A percentile compares a stretch with the other conserved stretches of the same genome.
phyloP scores from a whole-genome alignment of 805 yeast genomes.

The Lipomyces chichibuensis region DNA sequence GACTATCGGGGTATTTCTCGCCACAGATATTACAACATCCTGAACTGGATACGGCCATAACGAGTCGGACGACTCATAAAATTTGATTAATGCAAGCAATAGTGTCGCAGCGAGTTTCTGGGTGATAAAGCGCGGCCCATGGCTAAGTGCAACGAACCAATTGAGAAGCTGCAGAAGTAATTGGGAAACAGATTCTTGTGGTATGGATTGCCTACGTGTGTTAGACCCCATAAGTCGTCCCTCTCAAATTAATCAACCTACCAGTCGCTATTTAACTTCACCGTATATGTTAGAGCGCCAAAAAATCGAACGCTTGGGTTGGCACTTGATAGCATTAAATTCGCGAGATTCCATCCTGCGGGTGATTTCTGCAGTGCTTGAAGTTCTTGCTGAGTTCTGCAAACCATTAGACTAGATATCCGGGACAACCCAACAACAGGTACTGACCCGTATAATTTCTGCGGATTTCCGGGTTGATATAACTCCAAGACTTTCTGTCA shows the following conservation, averaged over 20 bases:
- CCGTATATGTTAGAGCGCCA: conserved; percentile 80
- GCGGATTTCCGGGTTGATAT: conserved; percentile 59
- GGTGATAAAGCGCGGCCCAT: conserved; percentile 28
- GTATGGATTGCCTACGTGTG: conserved; percentile 22
- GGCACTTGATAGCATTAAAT: conserved; percentile 48
- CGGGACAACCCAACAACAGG: conserved; percentile 56
- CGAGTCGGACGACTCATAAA: conserved; percentile 10
- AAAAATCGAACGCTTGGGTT: conserved; percentile 57
- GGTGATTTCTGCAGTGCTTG: conserved; percentile 62
- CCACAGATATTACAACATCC: conserved; percentile 22
- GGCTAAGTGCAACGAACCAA: conserved; percentile 23
- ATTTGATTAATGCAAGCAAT: conserved; percentile 18
- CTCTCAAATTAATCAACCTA: background rate
- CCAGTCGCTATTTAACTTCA: conserved; percentile 51
- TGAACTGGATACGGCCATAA: conserved; percentile 29
- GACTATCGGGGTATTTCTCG: background rate
- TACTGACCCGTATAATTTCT: conserved; percentile 57
- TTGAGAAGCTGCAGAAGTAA: conserved; percentile 18
- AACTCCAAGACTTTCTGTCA: conserved; percentile 45
- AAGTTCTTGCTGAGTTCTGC: conserved; percentile 56
- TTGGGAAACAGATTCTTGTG: conserved; percentile 7
- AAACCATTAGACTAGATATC: background rate
- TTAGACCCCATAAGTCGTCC: background rate
- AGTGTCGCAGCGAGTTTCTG: conserved; percentile 28
- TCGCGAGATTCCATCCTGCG: conserved; percentile 62